A percentile compares a stretch with the other conserved stretches of the same genome.
Conservation (phyloP, 2,329 filamentous ascomycete genomes). For the Fusarium ramigenum region DNA sequence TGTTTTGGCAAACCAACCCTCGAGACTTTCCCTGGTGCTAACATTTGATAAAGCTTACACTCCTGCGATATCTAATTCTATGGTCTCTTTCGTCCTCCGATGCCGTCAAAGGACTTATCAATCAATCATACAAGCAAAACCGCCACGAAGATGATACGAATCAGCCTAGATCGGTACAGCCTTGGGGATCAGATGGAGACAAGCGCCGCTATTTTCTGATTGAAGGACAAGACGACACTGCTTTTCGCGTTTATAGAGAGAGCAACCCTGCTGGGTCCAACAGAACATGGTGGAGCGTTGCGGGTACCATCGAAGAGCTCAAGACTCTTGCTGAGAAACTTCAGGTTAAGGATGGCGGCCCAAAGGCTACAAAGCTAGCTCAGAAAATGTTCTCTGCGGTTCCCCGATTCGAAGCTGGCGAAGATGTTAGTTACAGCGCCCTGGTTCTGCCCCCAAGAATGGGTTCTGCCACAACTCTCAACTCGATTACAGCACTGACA, state of each 20-base stretch:
- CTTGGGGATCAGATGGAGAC: constrained; percentile 89
- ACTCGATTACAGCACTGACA: constrained; percentile 25
- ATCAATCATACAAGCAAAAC: constrained; percentile 86
- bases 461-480: not conserved
- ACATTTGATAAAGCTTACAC: constrained; percentile 69
- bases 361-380: constrained; percentile 80
- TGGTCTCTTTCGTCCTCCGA: constrained; percentile 94
- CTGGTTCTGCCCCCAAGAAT: not conserved
- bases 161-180: constrained; percentile 87
- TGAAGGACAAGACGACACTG: constrained; percentile 92
- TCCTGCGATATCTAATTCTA: constrained; percentile 83
- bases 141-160: constrained; percentile 83
- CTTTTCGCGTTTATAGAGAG: constrained; percentile 93
- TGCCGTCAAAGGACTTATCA: constrained; percentile 80
- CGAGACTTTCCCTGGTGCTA: constrained; percentile 1
- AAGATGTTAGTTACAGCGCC: constrained; percentile 70
- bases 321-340: constrained; percentile 79
- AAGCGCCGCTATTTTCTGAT: constrained; percentile 94
- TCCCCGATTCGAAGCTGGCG: constrained; percentile 90
- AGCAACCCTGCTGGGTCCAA: constrained; percentile 82
- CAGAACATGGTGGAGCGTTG: constrained; percentile 90
- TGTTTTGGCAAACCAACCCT: constrained; percentile 34
- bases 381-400: constrained; percentile 82
- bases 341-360: constrained; percentile 78
- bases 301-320: constrained; percentile 89